Base-by-base conservation (phyloP, 768 basidiomycete genomes). In the Suillus discolor region DNA sequence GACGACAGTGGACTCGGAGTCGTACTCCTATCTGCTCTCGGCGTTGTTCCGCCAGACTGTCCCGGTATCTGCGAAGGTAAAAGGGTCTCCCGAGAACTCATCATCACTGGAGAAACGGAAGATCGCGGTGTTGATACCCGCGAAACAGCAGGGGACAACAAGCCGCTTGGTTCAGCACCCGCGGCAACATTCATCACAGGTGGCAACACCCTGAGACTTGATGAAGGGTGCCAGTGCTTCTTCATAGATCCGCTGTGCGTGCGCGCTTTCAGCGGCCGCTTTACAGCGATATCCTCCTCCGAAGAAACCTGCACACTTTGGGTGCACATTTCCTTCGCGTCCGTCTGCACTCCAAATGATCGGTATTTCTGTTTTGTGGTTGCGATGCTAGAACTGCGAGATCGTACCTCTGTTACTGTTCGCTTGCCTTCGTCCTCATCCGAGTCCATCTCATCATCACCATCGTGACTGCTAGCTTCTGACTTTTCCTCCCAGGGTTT, bases 401-500 rank as follows among this genome's bases (percentile, higher is more conserved):
- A 65, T 79, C 80, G 71, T 67, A 69, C 73, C 75, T 65, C 77
- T 73, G 55, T 64, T 72, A 23, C 68, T 65, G 41, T 71, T 72
- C 67, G 25, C 70, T 73, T 38, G 83, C 82, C 36, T 6, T 39
- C 49, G 47, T 60, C 28, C 67, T 65, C 87, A 23, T 86, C 86
- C 15, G 77, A 72, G 54, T 90, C 89, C 5, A 84, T 84, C 64
- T 91, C 89, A 68, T 91, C 91, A 70, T 94, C 93, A 6, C 90
- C 93, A 74, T 94, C 93, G 66, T 87, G 85, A 72, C 93, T 94
- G 70, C 85, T 89, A 16, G 82, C 87, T 70, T 93, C 92, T 25
- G 79, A 77, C 67, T 79, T 79, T 28, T 87, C 78, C 77, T 49
- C 75, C 71, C 81, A 69, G 9, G 75, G 72, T 67, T 75, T 71